phyloP scores from a whole-genome alignment of 1,284 basidiomycete species.

The Omphalotus olearius region DNA sequence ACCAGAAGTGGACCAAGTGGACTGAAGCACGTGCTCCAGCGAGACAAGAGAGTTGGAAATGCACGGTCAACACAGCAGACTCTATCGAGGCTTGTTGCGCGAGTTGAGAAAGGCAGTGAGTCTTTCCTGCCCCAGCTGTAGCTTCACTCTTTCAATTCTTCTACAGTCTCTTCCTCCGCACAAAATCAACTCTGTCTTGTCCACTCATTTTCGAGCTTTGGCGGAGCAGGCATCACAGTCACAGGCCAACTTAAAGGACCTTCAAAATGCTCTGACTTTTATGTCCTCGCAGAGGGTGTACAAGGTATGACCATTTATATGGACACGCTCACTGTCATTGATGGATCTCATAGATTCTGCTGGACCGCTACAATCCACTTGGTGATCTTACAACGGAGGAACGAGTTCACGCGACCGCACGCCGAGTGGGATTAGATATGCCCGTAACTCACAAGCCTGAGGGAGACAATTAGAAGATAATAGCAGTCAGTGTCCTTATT shows the following conservation, averaged over 20 bases:
- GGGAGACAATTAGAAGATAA: neutral
- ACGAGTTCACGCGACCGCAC: conserved; percentile 77
- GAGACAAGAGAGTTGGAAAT: conserved; percentile 14
- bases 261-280: conserved; percentile 69
- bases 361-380: conserved; percentile 86
- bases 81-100: conserved; percentile 36
- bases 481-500: no score
- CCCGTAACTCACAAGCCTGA: conserved; percentile 33
- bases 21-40: neutral
- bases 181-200: conserved; percentile 24
- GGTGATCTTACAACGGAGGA: conserved; percentile 77
- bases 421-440: conserved; percentile 81
- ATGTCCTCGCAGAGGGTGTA: conserved; percentile 62
- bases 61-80: conserved; percentile 27
- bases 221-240: conserved; percentile 39
- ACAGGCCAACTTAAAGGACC: conserved; percentile 38
- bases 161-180: conserved; percentile 11
- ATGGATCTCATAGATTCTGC: conserved; percentile 44
- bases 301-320: conserved; percentile 30
- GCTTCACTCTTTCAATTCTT: neutral
- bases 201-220: conserved; percentile 54
- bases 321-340: neutral
- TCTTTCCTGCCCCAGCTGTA: neutral
- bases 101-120: conserved; percentile 38
- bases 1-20: neutral